Percentiles rank a stretch among this genome's conserved stretches.
phyloP scores from a whole-genome alignment of 1,284 basidiomycete genomes.

The Athelia psychrophila region DNA sequence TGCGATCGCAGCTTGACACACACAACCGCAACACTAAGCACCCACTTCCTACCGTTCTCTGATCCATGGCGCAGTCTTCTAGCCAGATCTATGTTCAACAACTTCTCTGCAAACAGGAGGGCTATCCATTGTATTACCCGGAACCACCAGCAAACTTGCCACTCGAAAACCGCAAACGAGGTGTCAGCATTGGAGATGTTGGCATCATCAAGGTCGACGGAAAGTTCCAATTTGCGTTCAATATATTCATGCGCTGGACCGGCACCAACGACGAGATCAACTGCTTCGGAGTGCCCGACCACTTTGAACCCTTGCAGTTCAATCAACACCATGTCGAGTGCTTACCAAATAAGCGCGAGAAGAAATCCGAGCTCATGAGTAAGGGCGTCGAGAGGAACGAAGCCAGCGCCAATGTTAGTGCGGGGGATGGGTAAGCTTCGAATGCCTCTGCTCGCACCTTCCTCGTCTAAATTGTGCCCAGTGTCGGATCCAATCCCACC shows the following conservation, averaged over 20 bases:
- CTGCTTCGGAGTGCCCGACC: conserved; percentile 13
- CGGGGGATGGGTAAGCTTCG: neutral
- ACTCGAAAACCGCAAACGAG: conserved; percentile 18
- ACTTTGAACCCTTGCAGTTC: conserved; percentile 11
- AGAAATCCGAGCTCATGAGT: neutral
- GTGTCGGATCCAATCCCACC: neutral
- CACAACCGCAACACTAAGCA: too few relatives aligned
- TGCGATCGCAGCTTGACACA: too few relatives aligned
- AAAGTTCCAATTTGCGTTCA: conserved; percentile 32
- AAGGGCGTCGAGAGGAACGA: neutral
- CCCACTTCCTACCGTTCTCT: too few relatives aligned
- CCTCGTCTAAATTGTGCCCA: neutral
- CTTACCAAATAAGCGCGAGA: neutral
- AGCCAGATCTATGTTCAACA: neutral
- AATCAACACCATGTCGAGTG: conserved; percentile 11
- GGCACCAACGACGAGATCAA: conserved; percentile 15
- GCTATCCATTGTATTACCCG: conserved; percentile 30
- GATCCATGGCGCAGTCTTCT: neutral
- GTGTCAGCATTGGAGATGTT: conserved; percentile 27
- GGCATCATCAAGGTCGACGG: conserved; percentile 25
- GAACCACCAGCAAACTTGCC: conserved; percentile 18
- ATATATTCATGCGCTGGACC: conserved; percentile 18
- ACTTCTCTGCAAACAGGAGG: conserved; percentile 9
- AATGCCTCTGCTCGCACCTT: neutral
- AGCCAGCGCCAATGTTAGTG: neutral